A percentile compares a stretch with the other conserved stretches of the same genome.
Conservation (phyloP, 2,329 filamentous ascomycete genomes). For the Neofusicoccum laricinum region DNA sequence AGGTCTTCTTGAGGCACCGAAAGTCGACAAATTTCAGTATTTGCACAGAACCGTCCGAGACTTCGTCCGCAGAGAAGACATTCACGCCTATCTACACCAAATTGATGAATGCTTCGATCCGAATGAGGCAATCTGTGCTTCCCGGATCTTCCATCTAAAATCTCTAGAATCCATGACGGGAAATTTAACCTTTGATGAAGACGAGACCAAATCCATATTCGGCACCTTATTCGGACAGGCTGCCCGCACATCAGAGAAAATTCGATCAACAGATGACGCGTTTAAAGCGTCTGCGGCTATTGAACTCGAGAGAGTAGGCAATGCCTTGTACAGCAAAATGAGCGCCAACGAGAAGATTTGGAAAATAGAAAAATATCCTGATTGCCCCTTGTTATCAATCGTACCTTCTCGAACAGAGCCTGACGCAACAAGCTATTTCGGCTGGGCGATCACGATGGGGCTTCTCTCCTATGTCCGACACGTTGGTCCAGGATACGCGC, state of each 20-base stretch:
- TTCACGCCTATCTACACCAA: background rate
- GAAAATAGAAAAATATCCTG: no score
- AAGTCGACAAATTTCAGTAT: slow-evolving; percentile 1
- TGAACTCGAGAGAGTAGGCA: background rate
- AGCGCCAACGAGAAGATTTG: no score
- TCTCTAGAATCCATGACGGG: background rate
- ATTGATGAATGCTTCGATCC: background rate
- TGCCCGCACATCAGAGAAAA: no score
- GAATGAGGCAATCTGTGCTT: background rate
- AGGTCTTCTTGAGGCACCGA: slow-evolving; percentile 19
- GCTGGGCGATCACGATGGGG: background rate
- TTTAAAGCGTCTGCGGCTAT: background rate
- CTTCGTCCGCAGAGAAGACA: background rate
- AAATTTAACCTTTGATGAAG: no score
- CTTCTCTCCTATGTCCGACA: background rate
- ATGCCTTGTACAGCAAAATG: no score
- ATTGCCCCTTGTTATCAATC: no score
- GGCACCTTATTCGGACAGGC: no score
- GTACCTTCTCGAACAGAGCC: rapidly evolving
- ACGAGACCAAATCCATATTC: no score
- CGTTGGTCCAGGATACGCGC: background rate
- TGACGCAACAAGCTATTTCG: background rate
- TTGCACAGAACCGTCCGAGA: slow-evolving; percentile 20
- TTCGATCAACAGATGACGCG: background rate
- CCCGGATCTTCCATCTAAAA: background rate